Base-by-base conservation (phyloP, 441 rosid genomes). In the Pelargonium myrrhifolium region DNA sequence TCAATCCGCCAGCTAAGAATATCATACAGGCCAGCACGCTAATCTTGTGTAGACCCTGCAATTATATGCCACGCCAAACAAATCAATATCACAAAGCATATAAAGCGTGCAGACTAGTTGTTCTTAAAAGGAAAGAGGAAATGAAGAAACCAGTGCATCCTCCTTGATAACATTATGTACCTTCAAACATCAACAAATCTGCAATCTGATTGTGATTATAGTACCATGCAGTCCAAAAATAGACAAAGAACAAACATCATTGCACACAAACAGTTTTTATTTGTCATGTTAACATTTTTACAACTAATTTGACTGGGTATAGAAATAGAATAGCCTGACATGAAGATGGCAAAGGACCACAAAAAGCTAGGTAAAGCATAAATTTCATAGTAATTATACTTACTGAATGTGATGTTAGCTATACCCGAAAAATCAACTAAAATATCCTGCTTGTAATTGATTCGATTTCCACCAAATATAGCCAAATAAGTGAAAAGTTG, bases 11-110 rank as follows among this genome's bases (percentile, higher is more conserved):
- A 83, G 90, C 84, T 81, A 87, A 85, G 78, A 81, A 71, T 79
- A 81, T 86, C 87, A 86, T 65, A 81, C 70, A 84, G 74, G 80
- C 24, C 80, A 82, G 85, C 91, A 85, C 70, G 81, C 82, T 85
- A 89, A 80, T 77, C 90, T 83, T 81, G 90, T 75, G 79, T 65
- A 79, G 68, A 77, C 81, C 90, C 95, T 85, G 92, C 90, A 89
- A 87, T 87, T 84, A 72, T 84, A 79, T 80, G 87, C 64, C 91
- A 85, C 79, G 82, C 92, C 92, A 87, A 87, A 83, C 74, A 40
- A 71, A 89, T 85, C 89, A 89, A 84, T 81, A 79, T 75, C 65
- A 78, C 78, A 76, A 69, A 67, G 72, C 71, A 73, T 71, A 83
- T 72, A 72, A 74, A 71, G 79, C 42, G 66, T 18, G 31, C 59